Conservation (phyloP, 2,329 filamentous ascomycete species). For the Nemania abortiva region DNA sequence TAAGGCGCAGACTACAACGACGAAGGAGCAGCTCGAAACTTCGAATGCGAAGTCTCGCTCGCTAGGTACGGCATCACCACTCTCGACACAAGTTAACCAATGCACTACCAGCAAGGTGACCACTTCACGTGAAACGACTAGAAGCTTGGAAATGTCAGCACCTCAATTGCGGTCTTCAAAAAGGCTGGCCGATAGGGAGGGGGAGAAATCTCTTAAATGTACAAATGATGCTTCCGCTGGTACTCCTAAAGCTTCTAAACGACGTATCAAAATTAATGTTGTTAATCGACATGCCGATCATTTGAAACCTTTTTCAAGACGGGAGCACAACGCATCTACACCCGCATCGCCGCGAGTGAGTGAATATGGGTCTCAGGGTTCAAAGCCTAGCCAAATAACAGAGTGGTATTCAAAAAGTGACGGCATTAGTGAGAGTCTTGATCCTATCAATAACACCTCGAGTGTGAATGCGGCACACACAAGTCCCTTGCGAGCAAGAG, state of each 20-base stretch:
- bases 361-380: conserved; percentile 4
- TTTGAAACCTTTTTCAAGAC: not conserved
- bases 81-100: not conserved
- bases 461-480: not conserved
- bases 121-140: not conserved
- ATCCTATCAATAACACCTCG: not conserved
- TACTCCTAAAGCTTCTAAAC: not conserved
- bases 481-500: not conserved
- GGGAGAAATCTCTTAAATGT: not conserved
- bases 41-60: not conserved
- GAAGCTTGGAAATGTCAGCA: not conserved
- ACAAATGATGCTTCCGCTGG: not conserved
- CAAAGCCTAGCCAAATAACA: not conserved
- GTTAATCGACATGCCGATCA: conserved; percentile 1
- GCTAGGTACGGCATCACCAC: not conserved
- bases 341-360: not conserved
- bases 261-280: conserved; percentile 7
- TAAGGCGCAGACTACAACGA: not conserved
- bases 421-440: not conserved
- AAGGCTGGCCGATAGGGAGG: not conserved
- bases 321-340: not conserved
- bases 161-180: conserved; percentile 1
- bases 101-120: not conserved
- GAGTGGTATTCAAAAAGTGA: not conserved
- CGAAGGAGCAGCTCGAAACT: not conserved